phyloP scores from a whole-genome alignment of 164 flowering plant genomes.

The Vitis cinerea region DNA sequence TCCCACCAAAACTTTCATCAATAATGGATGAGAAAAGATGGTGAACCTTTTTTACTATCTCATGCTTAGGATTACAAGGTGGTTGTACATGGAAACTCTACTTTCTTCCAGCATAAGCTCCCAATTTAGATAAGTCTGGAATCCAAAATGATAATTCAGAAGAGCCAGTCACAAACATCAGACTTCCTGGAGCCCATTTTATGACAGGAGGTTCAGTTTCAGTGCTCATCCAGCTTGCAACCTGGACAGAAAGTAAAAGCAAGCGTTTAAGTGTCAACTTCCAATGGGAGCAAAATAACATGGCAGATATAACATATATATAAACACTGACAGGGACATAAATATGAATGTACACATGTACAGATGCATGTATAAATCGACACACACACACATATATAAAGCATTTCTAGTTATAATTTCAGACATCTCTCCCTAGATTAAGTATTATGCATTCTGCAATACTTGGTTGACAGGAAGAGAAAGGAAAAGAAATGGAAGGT shows the following conservation, averaged over 20 bases:
- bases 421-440: no score
- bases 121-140: conserved; percentile 90
- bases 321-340: neutral
- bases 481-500: no score
- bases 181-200: conserved; percentile 96
- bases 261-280: neutral
- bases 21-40: neutral
- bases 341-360: neutral
- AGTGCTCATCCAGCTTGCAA: conserved; percentile 86
- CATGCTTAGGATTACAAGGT: neutral
- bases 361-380: no score
- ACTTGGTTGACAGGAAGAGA: no score
- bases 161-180: conserved; percentile 96
- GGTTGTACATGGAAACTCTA: conserved; percentile 18
- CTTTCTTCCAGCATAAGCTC: conserved; percentile 77
- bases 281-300: neutral
- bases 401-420: no score
- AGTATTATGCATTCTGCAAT: no score
- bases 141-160: conserved; percentile 91
- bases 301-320: neutral
- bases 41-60: conserved; percentile 7
- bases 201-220: conserved; percentile 90
- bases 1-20: no score
- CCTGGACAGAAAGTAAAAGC: conserved; percentile 41
- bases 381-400: no score